Conservation (phyloP, 371 early-diverging fungal species). For the Rhizomucor miehei region DNA sequence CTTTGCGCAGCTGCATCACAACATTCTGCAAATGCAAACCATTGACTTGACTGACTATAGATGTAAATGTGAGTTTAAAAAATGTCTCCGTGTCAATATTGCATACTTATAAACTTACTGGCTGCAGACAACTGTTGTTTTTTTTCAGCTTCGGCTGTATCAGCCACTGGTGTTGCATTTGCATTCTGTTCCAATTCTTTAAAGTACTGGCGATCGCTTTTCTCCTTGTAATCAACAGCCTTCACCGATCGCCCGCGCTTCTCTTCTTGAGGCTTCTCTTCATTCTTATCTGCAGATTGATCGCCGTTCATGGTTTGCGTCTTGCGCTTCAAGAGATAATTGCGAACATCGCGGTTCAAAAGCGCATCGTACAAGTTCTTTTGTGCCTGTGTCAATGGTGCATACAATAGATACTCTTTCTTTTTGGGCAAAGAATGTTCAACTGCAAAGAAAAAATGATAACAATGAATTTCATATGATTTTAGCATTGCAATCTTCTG, state of each 20-base stretch:
- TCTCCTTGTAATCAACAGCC: constrained; percentile 42
- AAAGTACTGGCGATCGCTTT: constrained; percentile 42
- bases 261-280: constrained; percentile 28
- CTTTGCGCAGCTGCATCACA: constrained; percentile 94
- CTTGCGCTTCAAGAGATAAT: constrained; percentile 65
- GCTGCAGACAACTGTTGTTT: constrained; percentile 17
- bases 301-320: constrained; percentile 6
- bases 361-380: constrained; percentile 83
- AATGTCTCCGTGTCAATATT: neutral
- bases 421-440: constrained; percentile 87
- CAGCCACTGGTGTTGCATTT: constrained; percentile 10
- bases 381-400: constrained; percentile 81
- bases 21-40: constrained; percentile 70
- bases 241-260: constrained; percentile 20
- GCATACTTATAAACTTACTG: constrained; percentile 9
- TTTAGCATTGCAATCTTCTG: neutral
- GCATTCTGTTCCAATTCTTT: constrained; percentile 42
- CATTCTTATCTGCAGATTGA: neutral
- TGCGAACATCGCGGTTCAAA: constrained; percentile 67
- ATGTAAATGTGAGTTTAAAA: neutral
- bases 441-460: constrained; percentile 44
- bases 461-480: neutral
- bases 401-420: constrained; percentile 84
- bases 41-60: constrained; percentile 48
- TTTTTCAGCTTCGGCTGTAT: constrained; percentile 6